Evolutionary conservation across 1,139 yeast species (phyloP).

Genomic region (Sugiyamaella castrensis): DNA sequence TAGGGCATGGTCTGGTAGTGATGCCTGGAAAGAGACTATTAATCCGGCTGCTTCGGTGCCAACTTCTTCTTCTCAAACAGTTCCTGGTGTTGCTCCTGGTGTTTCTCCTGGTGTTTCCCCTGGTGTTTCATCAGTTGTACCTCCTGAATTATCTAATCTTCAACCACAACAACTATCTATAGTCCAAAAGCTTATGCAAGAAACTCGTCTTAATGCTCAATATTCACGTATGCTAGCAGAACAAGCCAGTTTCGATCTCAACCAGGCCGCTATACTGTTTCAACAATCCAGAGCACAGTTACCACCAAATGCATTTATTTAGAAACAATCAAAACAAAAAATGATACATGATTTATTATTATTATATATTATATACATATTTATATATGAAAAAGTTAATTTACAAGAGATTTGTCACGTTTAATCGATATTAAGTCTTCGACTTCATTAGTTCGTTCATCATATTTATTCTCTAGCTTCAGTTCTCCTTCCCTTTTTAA

Average conservation of each 20-base stretch:
- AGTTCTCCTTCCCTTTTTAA: conserved; percentile 6
- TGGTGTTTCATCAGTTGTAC: conserved; percentile 23
- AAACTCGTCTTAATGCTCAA: conserved; percentile 73
- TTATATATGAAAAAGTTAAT: too few species aligned
- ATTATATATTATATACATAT: too few species aligned
- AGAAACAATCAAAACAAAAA: neutral
- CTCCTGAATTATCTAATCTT: conserved; percentile 35
- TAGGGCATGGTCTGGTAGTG: conserved; percentile 57
- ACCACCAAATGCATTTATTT: conserved; percentile 56
- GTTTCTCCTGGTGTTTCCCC: conserved; percentile 23
- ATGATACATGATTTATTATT: neutral
- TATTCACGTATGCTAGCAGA: conserved; percentile 83
- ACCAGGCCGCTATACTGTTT: conserved; percentile 67
- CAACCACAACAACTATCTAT: conserved; percentile 61
- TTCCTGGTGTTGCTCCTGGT: conserved; percentile 16
- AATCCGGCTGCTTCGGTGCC: conserved; percentile 23
- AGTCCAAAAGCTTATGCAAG: conserved; percentile 60
- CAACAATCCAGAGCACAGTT: conserved; percentile 55
- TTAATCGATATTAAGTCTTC: too few species aligned
- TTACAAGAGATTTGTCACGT: too few species aligned
- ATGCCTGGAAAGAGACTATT: conserved; percentile 51
- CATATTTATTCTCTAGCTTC: neutral
- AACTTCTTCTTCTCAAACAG: conserved; percentile 6
- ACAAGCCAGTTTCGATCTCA: conserved; percentile 83
- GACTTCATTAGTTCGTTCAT: too few species aligned